These are phyloP conservation scores for Saccharomycopsis sp. DNA, from an alignment of 805 yeast genomes.

Conservation along the genomic window DNA sequence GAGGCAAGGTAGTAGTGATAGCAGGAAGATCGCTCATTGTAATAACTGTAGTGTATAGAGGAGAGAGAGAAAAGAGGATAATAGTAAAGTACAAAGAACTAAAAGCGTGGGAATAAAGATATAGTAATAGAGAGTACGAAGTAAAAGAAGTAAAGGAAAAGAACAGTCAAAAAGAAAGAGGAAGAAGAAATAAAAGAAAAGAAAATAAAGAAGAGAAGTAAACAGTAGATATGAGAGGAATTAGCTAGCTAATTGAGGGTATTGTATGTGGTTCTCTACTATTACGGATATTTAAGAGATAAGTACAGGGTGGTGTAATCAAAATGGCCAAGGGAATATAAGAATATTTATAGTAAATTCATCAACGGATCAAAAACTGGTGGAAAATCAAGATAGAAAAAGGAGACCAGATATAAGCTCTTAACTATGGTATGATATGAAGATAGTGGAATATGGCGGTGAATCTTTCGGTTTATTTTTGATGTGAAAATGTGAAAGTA, in stretches of 20 bases:
- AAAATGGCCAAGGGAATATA: background rate
- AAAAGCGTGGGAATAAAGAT: background rate
- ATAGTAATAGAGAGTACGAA: background rate
- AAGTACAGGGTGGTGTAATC: too few species aligned
- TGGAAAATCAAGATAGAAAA: background rate
- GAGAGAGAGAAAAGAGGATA: background rate
- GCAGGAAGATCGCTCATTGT: slow-evolving; percentile 20
- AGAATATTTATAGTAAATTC: background rate
- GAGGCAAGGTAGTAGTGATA: slow-evolving; percentile 60
- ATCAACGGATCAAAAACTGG: background rate
- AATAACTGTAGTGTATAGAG: background rate
- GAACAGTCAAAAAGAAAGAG: background rate
- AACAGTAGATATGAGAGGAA: background rate
- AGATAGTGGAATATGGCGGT: background rate
- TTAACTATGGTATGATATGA: background rate
- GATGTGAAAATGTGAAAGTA: background rate
- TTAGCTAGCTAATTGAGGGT: background rate
- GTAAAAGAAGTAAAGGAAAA: background rate
- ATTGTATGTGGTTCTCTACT: background rate
- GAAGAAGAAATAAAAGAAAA: background rate
- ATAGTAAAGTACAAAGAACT: background rate
- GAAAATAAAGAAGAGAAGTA: background rate
- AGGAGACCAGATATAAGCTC: background rate
- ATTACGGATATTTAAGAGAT: too few species aligned
- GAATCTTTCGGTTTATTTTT: background rate